Conservation (phyloP, 2,329 filamentous ascomycete species). For the Hypoxylon sp. region DNA sequence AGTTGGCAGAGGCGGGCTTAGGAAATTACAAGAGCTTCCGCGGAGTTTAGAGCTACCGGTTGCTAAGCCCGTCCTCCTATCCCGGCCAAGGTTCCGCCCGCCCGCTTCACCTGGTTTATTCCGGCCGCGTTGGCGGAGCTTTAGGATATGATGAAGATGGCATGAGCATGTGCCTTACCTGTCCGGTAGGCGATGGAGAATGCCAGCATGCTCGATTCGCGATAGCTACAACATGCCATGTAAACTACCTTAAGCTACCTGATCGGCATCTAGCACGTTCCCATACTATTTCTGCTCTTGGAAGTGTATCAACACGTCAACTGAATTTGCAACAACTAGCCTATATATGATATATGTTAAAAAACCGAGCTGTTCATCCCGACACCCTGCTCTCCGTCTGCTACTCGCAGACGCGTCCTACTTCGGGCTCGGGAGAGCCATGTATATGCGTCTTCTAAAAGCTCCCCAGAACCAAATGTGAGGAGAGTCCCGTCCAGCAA, state of each 20-base stretch:
- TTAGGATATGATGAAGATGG: no score
- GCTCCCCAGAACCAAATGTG: not conserved
- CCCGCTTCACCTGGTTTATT: no score
- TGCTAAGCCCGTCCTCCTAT: no score
- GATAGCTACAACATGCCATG: not conserved
- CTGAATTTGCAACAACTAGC: not conserved
- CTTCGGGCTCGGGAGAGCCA: slow-evolving; percentile 29
- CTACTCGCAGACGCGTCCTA: not conserved
- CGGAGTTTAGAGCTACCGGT: no score
- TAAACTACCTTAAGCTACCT: no score
- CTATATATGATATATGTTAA: not conserved
- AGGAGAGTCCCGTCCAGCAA: not conserved
- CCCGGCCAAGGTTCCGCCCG: no score
- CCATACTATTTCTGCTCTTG: not conserved
- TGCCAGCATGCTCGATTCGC: not conserved
- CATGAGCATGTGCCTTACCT: no score
- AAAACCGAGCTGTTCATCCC: slow-evolving; percentile 1
- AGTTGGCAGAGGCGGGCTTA: no score
- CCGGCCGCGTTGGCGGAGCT: no score
- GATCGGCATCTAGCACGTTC: no score
- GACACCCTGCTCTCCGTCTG: slow-evolving; percentile 14
- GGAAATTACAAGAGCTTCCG: no score
- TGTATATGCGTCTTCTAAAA: slow-evolving; percentile 26
- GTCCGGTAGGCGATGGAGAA: not conserved
- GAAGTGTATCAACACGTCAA: not conserved